Conservation (phyloP, 2,329 filamentous ascomycete genomes). For the Neofusicoccum ribis region DNA sequence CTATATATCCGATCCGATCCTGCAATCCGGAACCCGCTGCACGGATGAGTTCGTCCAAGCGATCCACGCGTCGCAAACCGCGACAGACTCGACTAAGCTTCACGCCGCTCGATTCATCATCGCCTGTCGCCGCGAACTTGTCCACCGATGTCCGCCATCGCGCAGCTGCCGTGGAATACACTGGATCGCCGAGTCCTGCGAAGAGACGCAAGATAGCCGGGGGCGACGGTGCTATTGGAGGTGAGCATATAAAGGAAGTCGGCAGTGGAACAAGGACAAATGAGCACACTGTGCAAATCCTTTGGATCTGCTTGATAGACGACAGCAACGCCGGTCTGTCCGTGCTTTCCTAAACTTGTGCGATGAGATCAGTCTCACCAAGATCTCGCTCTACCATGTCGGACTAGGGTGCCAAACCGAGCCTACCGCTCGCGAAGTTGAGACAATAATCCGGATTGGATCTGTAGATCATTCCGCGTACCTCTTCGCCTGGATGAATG, state of each 20-base stretch:
- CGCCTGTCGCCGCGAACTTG: slow-evolving; percentile 36
- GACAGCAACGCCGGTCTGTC: too few relatives aligned
- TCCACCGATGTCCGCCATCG: slow-evolving; percentile 34
- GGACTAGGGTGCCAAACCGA: too few relatives aligned
- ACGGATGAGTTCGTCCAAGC: neutral
- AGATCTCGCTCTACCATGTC: too few relatives aligned
- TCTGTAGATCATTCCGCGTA: too few relatives aligned
- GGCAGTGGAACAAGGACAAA: neutral
- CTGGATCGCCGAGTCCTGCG: slow-evolving; percentile 26
- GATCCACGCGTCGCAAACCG: slow-evolving; percentile 1
- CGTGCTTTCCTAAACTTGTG: too few relatives aligned
- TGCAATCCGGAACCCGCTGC: too few relatives aligned
- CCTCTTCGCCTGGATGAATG: too few relatives aligned
- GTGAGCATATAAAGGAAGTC: neutral
- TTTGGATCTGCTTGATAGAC: too few relatives aligned
- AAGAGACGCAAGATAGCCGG: slow-evolving; percentile 29
- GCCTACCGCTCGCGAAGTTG: too few relatives aligned
- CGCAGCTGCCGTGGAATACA: slow-evolving; percentile 36
- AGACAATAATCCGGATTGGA: too few relatives aligned
- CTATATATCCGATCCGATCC: neutral
- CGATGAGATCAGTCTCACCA: too few relatives aligned
- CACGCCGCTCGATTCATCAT: slow-evolving; percentile 43
- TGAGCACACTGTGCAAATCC: too few relatives aligned
- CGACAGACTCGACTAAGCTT: slow-evolving; percentile 47
- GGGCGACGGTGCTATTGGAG: neutral